Evolutionary conservation across 495 filamentous ascomycete species (phyloP), one percentile per base, ranked within the genome.

Genomic region (Paragyromitra xinjiangensis): DNA sequence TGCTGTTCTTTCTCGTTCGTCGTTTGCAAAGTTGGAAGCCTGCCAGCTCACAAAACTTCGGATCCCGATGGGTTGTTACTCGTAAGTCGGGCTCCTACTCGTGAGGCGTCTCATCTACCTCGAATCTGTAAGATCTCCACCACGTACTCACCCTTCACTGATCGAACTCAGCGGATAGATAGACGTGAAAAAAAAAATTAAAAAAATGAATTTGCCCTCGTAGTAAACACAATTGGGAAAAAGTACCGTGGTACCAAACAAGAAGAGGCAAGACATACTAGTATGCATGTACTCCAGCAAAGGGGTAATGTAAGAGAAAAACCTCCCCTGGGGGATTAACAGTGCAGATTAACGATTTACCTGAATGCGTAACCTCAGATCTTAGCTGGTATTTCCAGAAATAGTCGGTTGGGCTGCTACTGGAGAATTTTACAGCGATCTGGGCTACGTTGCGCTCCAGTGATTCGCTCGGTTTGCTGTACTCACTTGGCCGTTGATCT

Each of bases 101-200:
- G 22, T 66, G 59, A 71, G 66, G 62, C 77, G 51, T 73, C 77
- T 72, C 74, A 79, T 78, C 77, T 78, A 64, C 63, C 34, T 71
- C 59, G 50, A 62, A 66, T 71, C 63, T 79, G 29, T 66, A 40
- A 53, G 51, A 79, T 73, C 75, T 79, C 34, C 61, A 79, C 77
- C 77, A 79, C 77, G 77, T 79, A 78, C 75, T 78, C 77, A 22
- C 61, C 68, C 75, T 71, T 79, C 45, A 78, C 66, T 79, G 77
- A 78, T 73, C 77, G 67, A 66, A 62, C 37, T 71, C 44, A 61
- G 67, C 59, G 62, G 74, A 40, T 73, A 65, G 61, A 48, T 44
- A 44, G 48, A 64, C 16, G 40, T 14, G 29, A 71, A 77, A 64
- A 58, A 65, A 40, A 51, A 22, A 22, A 22, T 22, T 22, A 22